Evolutionary conservation across 345 rosid species (phyloP), one percentile per base, ranked within the genome.

Genomic region (Aquilaria yunnanensis): DNA sequence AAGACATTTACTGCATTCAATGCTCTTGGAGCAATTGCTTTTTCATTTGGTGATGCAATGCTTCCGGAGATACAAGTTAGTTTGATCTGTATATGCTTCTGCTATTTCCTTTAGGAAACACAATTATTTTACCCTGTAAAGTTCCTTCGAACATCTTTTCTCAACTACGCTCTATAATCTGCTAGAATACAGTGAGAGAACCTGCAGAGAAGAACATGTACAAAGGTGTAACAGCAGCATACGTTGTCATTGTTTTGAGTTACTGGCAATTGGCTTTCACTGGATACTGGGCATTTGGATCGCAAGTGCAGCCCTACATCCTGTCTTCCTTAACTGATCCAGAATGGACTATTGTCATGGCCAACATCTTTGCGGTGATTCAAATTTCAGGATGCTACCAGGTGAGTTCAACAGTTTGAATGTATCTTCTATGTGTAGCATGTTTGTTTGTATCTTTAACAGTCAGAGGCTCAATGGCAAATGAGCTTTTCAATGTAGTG

Each of bases 301-400:
- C 83, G 60, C 71, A 80, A 53, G 85, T 78, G 32, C 66, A 70
- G 68, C 81, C 85, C 72, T 78, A 72, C 65, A 72, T 83, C 56
- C 54, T 75, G 70, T 67, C 81, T 29, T 83, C 85, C 30, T 72
- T 83, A 53, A 72, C 71, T 6, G 56, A 64, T 51, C 85, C 83
- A 14, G 61, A 69, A 61, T 83, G 87, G 85, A 72, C 83, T n/a
- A 70, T 75, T 47, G 60, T 80, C 34, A 83, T 83, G 81, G 83
- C 81, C 53, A 80, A 78, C 59, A 55, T 78, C 51, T 74, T 83
- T 65, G 81, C 85, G 1, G 80, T 76, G 46, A 63, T 75, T 65
- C 88, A 80, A 54, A 83, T 83, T 58, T 72, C 80, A 34, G 88
- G 83, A 61, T 83, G 85, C 80, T 80, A 64, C 74, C 87, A 79